Evolutionary conservation across 1,284 basidiomycete species (phyloP), one percentile per base, ranked within the genome.

Genomic region (Heliocybe sulcata): DNA sequence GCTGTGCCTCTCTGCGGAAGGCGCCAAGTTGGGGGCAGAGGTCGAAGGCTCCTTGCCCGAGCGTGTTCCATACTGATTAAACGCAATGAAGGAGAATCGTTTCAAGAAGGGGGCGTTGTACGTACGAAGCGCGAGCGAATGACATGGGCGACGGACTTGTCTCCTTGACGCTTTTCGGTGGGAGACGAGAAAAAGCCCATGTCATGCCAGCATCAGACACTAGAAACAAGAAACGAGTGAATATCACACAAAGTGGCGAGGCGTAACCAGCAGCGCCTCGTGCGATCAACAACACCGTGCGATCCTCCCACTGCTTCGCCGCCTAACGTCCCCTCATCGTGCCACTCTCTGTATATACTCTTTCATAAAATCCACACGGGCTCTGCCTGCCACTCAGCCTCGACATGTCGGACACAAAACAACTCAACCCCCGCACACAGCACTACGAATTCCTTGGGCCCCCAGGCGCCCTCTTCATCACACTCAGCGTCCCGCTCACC

Each of bases 381-480:
- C n/a, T n/a, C n/a, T n/a, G n/a, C n/a, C 9, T 10, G 9, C 45
- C 47, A 4, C n/a, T 8, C 22, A 25, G 6, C 47, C 47, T 29
- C 47, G 29, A 31, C 29, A 31, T 31, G 29, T 4, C 29, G 12
- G 29, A 31, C 29, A 6, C 29, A 12, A 31, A 31, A 31, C 12
- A 4, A 20, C 75, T 88, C 64, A 90, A 89, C 60, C 87, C 87
- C 1, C 77, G 76, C 55, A 86, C 88, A 35, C 82, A 74, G 0
- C 71, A 79, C 50, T 91, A 86, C 68, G 93, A 97, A 67, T 98
- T 98, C 69, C 71, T 92, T 55, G 95, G 94, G 0, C 92, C 92
- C 2, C 77, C 81, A 2, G 93, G 94, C 20, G 89, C 93, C 0
- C 65, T 87, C 45, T 74, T 84, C 58, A 81, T 98, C 64, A 82